Evolutionary conservation across 1,284 basidiomycete genomes (phyloP), one percentile per base, ranked within the genome.

Genomic region (Termitomyces sp.): DNA sequence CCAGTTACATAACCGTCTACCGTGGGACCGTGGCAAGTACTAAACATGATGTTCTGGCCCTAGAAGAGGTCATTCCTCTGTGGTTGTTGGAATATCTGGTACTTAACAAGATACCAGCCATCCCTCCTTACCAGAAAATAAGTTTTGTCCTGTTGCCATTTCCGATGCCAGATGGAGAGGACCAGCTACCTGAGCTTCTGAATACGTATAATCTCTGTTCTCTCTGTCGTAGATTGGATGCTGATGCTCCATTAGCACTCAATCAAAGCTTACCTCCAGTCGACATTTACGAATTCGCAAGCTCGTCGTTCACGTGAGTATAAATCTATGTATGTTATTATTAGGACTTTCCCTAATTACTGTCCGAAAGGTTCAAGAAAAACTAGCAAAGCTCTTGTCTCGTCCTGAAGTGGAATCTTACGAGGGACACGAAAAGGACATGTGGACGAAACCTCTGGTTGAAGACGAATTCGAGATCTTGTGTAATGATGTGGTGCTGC

Each of bases 31-130:
- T 73, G 15, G 67, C 68, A 2, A 79, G 78, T 45, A 84, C 83
- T 0, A 82, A 80, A 51, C 68, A 75, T 21, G 94, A 98, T 61
- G 65, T 83, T 38, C 75, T 79, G 26, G 68, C 73, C 9, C 75
- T 98, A 36, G 94, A 98, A 70, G 83, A 88, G 65, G 74, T 73
- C 31, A 82, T 92, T 75, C 95, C 94, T 1, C 68, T 85, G 57
- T 99, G 96, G 96, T 73, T 97, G 46, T 73, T 95, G 45, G 92
- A 98, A 68, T 96, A 88, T 64, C 70, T 98, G 42, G 78, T 98
- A 38, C 64, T 81, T 34, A 90, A 90, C 65, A 87, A 86, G 64
- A 70, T 76, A 21, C 75, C 77, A 2, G 59, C 74, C 2, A 66
- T 74, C 0, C 74, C 73, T 13, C 67, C 78, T 2, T 69, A 76